Base-by-base conservation (phyloP, 2,329 filamentous ascomycete genomes). In the Fusarium pilosicola region DNA sequence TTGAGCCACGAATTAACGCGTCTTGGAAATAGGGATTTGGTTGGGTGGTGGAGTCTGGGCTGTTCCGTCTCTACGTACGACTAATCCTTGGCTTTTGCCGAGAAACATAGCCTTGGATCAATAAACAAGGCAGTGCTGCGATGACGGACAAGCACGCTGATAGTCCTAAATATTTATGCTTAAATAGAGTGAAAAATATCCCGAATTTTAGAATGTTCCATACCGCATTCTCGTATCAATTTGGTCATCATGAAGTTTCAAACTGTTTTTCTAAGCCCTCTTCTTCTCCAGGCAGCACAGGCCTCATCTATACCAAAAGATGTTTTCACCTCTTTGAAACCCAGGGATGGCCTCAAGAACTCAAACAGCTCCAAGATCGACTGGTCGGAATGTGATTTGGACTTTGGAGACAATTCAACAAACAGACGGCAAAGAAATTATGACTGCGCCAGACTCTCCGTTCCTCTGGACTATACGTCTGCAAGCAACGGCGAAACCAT, bases 381-480 rank as follows among this genome's bases (percentile, higher is more conserved):
- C 20, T 71, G 68, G 68, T 67, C 68, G 2, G 18, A 46, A 20
- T 71, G 68, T 6, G 41, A 54, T 17, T 32, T 71, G 5, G 67
- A 71, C 15, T 71, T 71, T 11, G 55, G 62, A 41, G 15, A 20
- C 6, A 26, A 68, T 10, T 3, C 9, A 0, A 10, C 13, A 7
- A 68, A 69, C 17, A 20, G 39, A 0, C 6, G 0, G 0, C 67
- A 71, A 10, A 49, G 41, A 14, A 3, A 8, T 1, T 46, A 15
- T 52, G 74, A 82, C 18, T 85, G 84, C 68, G 81, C 78, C 10
- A 81, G 68, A n/a, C 66, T 85, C 22, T 54, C 70, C 0, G 84
- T 85, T 0, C 84, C 84, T 6, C 79, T 85, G 7, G 84, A 85
- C 69, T 85, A 86, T 56, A 80, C 79, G 2, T 55, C 78, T 11